phyloP scores from a whole-genome alignment of 768 basidiomycete genomes.

The Roridomyces roridus region DNA sequence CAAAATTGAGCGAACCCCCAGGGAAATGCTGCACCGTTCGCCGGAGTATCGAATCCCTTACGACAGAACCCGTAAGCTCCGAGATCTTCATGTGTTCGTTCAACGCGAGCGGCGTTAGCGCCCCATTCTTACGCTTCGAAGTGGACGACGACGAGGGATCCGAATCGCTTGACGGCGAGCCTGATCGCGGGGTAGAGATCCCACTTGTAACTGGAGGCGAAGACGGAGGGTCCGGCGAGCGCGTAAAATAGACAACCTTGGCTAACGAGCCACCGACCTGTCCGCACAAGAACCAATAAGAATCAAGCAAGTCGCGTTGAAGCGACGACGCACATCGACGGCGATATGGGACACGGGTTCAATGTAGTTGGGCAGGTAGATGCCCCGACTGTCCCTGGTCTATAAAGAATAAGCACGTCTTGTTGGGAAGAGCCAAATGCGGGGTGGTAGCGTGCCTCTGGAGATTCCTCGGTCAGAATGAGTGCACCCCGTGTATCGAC shows the following conservation, averaged over 20 bases:
- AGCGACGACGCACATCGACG: constrained; percentile 77
- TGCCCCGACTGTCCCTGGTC: constrained; percentile 94
- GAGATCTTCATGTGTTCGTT: no score
- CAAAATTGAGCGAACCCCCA: constrained; percentile 97
- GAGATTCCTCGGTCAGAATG: constrained; percentile 93
- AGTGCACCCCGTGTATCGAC: constrained; percentile 95
- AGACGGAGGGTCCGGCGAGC: constrained; percentile 85
- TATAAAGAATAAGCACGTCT: constrained; percentile 33
- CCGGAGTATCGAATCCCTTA: constrained; percentile 71
- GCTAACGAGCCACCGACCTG: constrained; percentile 97
- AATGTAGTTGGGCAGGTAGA: constrained; percentile 97
- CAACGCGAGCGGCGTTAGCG: constrained; percentile 89
- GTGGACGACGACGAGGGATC: constrained; percentile 36
- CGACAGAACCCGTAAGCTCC: constrained; percentile 45
- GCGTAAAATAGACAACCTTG: constrained; percentile 98
- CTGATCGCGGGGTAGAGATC: constrained; percentile 51
- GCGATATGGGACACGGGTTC: constrained; percentile 98
- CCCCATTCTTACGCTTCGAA: constrained; percentile 59
- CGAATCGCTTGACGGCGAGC: constrained; percentile 45
- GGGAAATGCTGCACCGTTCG: constrained; percentile 85
- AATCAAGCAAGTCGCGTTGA: constrained; percentile 11
- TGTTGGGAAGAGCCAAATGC: no score
- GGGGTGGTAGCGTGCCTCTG: constrained; percentile 65
- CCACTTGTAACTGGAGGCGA: constrained; percentile 69
- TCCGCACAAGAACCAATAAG: constrained; percentile 24